These are phyloP conservation scores for Coemansia sp. DNA, from an alignment of 192 early-diverging fungal species.

Conservation along the genomic window DNA sequence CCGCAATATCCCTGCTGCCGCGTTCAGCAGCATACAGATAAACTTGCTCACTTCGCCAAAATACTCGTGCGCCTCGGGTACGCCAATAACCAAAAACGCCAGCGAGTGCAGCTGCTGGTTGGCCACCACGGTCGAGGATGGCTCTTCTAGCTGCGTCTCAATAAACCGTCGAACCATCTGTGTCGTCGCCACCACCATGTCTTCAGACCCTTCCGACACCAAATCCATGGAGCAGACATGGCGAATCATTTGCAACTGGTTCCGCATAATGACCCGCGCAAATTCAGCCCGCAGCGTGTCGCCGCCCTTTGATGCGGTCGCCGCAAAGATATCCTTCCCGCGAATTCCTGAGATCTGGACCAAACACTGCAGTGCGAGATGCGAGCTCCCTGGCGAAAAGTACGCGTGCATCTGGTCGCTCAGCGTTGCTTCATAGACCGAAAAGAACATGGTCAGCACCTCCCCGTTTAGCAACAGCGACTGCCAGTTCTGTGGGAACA, in stretches of 20 bases:
- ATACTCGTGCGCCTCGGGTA: slow-evolving; percentile 41
- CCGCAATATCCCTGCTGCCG: slow-evolving; percentile 29
- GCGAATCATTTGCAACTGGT: slow-evolving; percentile 41
- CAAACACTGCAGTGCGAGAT: slow-evolving; percentile 45
- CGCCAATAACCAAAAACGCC: slow-evolving; percentile 28
- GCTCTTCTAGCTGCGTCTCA: slow-evolving; percentile 44
- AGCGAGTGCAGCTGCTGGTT: slow-evolving; percentile 29
- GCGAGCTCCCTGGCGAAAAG: slow-evolving; percentile 47
- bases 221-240: slow-evolving; percentile 45
- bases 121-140: slow-evolving; percentile 12
- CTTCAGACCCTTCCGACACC: slow-evolving; percentile 33
- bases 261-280: slow-evolving; percentile 35
- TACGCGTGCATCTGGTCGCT: slow-evolving; percentile 46
- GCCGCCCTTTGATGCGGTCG: slow-evolving; percentile 8
- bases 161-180: slow-evolving; percentile 50
- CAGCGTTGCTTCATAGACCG: slow-evolving; percentile 38
- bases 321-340: slow-evolving; percentile 33
- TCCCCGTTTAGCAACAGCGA: slow-evolving; percentile 36
- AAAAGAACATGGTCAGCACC: slow-evolving; percentile 41
- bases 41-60: slow-evolving; percentile 46
- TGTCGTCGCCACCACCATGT: slow-evolving; percentile 41
- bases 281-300: slow-evolving; percentile 35
- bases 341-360: slow-evolving; percentile 45
- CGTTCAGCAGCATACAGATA: slow-evolving; percentile 38
- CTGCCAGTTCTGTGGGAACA: slow-evolving; percentile 39